Base-by-base conservation (phyloP, 2,329 filamentous ascomycete species). In the Cercospora nicotianae region DNA sequence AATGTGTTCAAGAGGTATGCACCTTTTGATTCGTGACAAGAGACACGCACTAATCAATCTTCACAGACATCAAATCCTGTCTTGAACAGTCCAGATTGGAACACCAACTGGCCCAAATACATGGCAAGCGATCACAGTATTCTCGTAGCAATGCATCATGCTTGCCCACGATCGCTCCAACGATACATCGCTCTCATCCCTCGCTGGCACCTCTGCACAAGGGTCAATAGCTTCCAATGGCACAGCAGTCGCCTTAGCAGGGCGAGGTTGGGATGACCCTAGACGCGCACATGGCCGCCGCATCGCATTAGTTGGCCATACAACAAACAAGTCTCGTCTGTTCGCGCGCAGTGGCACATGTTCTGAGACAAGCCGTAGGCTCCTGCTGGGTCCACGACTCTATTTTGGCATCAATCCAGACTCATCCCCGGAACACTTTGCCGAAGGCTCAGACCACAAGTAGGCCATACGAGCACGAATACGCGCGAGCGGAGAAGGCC, bases 1-100 rank as follows among this genome's bases (percentile, higher is more conserved):
- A 82, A 83, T 64, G 77, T 86, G 39, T 79, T 90, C 74, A 85
- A 85, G 78, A 80, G 82, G 85, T 87, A 62, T 48, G 69, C 18
- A 36, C 28, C 62, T 3, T 48, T n/a, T 10, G 20, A 1, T 30
- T 16, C 16, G n/a, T 31, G 26, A 13, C 9, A 23, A 45, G 20
- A n/a, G 39, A 28, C 20, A 31, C 23, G n/a, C 26, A 23, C 42
- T 62, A 12, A 62, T 28, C 28, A 9, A 28, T 45, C 31, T 23
- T 48, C 28, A 28, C 39, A 62, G 60, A 48, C 60, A 62, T 28
- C 60, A 62, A 51, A 62, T 62, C 9, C 42, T 62, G 60, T 30
- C 36, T 18, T 62, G 39, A 62, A 10, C 23, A 13, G n/a, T 16
- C 36, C 23, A 31, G 5, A 51, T 13, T 51, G 13, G 30, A 31